Percentiles rank a stretch among this genome's conserved stretches.
Conservation (phyloP, 257 asterid genomes). For the Penstemon newberryi region DNA sequence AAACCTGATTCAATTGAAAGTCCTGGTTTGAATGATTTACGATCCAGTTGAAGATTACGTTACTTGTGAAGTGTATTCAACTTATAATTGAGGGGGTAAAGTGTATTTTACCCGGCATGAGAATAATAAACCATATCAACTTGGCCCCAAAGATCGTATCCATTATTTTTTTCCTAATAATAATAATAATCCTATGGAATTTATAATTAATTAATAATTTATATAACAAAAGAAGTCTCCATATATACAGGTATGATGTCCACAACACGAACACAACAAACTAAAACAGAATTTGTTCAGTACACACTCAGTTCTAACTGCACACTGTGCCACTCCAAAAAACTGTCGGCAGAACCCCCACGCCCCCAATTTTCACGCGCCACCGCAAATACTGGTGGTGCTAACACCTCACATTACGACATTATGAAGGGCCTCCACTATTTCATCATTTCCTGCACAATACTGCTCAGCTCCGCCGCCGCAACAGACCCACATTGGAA, state of each 20-base stretch:
- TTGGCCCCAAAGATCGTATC: too few species aligned
- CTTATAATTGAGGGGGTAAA: too few species aligned
- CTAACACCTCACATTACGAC: conserved; percentile 4
- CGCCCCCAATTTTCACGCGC: conserved; percentile 40
- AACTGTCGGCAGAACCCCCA: conserved; percentile 44
- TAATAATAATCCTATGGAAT: too few species aligned
- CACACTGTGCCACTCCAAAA: not conserved
- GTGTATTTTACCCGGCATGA: too few species aligned
- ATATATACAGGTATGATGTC: not conserved
- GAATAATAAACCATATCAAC: too few species aligned
- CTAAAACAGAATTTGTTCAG: conserved; percentile 9
- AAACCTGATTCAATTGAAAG: too few species aligned
- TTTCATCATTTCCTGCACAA: conserved; percentile 24
- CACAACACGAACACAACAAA: conserved; percentile 19
- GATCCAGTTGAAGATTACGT: too few species aligned
- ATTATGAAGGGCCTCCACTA: conserved; percentile 32
- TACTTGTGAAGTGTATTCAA: too few species aligned
- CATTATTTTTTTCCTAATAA: too few species aligned
- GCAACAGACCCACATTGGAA: conserved; percentile 55
- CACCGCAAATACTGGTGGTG: conserved; percentile 33
- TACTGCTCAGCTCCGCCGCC: conserved; percentile 33
- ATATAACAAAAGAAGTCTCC: conserved; percentile 20
- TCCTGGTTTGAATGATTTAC: too few species aligned
- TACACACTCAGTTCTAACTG: too few species aligned
- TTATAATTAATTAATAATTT: too few species aligned